Evolutionary conservation across 768 basidiomycete genomes (phyloP).

Genomic region (Solioccasus polychromus): DNA sequence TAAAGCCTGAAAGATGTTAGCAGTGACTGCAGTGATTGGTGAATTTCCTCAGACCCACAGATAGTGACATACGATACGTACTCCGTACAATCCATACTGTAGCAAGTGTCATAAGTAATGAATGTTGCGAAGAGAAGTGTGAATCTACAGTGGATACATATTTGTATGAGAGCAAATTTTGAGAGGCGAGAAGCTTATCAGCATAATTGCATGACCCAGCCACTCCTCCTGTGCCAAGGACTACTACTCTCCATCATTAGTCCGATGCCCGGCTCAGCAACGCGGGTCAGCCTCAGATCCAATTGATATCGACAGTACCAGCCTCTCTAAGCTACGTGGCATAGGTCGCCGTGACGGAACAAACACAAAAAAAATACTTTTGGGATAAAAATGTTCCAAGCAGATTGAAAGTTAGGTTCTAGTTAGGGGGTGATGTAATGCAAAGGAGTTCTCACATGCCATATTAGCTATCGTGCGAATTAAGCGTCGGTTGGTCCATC

Average conservation of each 20-base stretch:
- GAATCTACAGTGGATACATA: neutral
- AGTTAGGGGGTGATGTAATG: no score
- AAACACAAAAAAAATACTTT: neutral
- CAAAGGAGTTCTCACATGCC: no score
- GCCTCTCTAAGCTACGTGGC: neutral
- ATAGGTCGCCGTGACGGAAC: no score
- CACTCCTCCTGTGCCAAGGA: no score
- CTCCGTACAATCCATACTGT: slow-evolving; percentile 5
- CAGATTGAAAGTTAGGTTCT: no score
- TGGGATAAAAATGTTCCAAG: neutral
- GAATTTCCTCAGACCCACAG: neutral
- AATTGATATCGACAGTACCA: no score
- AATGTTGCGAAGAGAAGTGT: neutral
- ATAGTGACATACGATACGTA: neutral
- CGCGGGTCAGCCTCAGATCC: no score
- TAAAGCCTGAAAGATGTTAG: slow-evolving; percentile 9
- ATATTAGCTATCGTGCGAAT: no score
- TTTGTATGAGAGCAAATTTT: slow-evolving; percentile 2
- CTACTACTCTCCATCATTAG: no score
- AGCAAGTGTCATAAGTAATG: neutral
- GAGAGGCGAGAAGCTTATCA: slow-evolving; percentile 4
- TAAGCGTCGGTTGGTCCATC: no score
- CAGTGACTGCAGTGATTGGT: slow-evolving; percentile 4
- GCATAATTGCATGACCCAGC: neutral
- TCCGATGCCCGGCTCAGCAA: no score